phyloP scores from a whole-genome alignment of 73 alveolate genomes.

The Halteria grandinella region DNA sequence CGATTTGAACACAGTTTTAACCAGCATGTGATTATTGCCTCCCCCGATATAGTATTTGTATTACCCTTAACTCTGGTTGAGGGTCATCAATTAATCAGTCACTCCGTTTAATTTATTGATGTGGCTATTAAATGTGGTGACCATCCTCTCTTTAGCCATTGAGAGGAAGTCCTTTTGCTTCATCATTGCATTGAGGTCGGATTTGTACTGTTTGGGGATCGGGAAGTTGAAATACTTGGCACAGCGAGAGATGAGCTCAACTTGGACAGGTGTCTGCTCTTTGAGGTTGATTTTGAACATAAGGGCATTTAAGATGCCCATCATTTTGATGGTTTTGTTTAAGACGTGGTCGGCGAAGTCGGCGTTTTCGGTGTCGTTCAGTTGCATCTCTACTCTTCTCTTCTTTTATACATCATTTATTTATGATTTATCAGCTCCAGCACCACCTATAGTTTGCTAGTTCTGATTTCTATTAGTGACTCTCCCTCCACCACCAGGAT shows the following conservation, averaged over 20 bases:
- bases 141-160: conserved; percentile 7
- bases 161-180: conserved; percentile 19
- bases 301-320: not conserved
- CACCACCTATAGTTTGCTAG: not conserved
- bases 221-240: not conserved
- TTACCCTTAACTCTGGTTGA: not conserved
- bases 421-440: not conserved
- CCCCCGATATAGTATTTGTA: conserved; percentile 37
- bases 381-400: not conserved
- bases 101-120: conserved; percentile 20
- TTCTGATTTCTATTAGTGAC: not conserved
- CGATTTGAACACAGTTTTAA: conserved; percentile 14
- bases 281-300: conserved; percentile 22
- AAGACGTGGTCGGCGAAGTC: conserved; percentile 18
- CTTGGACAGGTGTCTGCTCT: not conserved
- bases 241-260: not conserved
- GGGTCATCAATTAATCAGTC: not conserved
- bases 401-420: not conserved
- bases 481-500: not conserved
- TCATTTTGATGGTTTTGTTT: conserved; percentile 11
- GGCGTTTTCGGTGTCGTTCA: not conserved
- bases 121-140: not conserved
- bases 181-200: not conserved
- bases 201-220: not conserved
- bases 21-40: conserved; percentile 40